These are phyloP conservation scores for Udeniomyces megalosporus DNA, from an alignment of 768 basidiomycete species.

Conservation along the genomic window DNA sequence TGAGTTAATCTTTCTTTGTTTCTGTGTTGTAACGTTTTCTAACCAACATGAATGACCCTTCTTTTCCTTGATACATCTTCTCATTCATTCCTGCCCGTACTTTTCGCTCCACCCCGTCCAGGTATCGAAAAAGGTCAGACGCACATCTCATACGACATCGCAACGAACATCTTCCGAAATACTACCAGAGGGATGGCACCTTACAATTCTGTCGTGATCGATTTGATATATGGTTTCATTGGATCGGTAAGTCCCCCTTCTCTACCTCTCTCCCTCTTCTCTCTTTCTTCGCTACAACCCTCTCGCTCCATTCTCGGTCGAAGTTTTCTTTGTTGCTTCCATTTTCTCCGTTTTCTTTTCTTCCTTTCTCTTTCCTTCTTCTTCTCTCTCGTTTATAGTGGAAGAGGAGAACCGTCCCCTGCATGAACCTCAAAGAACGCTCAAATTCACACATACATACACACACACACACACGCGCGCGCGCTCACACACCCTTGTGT, in stretches of 20 bases:
- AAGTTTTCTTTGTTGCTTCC: background rate
- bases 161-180: slow-evolving; percentile 50
- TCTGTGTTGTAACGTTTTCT: background rate
- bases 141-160: slow-evolving; percentile 59
- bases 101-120: slow-evolving; percentile 19
- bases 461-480: too few species aligned
- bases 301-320: too few species aligned
- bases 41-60: background rate
- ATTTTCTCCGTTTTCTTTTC: background rate
- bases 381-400: too few species aligned
- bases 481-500: too few species aligned
- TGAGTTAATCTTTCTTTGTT: background rate
- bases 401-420: too few species aligned
- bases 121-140: slow-evolving; percentile 54
- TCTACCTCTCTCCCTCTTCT: background rate
- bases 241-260: slow-evolving; percentile 31
- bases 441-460: too few species aligned
- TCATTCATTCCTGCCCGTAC: background rate
- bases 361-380: background rate
- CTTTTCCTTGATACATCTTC: background rate
- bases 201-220: slow-evolving; percentile 44
- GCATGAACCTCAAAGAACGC: too few species aligned
- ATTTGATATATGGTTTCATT: slow-evolving; percentile 35
- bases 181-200: slow-evolving; percentile 50
- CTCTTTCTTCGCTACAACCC: background rate